Evolutionary conservation across 371 early-diverging fungal genomes (phyloP).

Genomic region (Mucor racemosus): DNA sequence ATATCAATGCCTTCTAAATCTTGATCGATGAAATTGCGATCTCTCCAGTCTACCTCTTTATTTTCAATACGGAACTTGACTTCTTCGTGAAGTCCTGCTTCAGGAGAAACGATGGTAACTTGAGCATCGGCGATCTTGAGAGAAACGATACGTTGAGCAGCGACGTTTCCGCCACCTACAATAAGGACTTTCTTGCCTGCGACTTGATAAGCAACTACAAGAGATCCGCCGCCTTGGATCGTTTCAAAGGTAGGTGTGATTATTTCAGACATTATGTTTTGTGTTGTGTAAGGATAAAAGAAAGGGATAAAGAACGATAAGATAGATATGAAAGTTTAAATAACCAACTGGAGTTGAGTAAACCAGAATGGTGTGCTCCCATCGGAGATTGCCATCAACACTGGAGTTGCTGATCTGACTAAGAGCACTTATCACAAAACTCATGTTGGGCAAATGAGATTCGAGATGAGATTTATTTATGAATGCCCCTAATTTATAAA

Average conservation of each 20-base stretch:
- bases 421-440: no score
- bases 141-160: slow-evolving; percentile 81
- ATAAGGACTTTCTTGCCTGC: slow-evolving; percentile 73
- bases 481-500: no score
- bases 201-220: slow-evolving; percentile 81
- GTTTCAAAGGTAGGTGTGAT: slow-evolving; percentile 17
- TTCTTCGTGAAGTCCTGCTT: slow-evolving; percentile 66
- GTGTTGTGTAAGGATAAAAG: neutral
- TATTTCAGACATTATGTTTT: slow-evolving; percentile 8
- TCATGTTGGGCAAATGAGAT: no score
- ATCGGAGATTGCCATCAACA: neutral
- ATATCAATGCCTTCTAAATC: slow-evolving; percentile 67
- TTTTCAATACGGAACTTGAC: slow-evolving; percentile 63
- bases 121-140: slow-evolving; percentile 81
- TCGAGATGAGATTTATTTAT: no score
- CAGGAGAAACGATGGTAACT: slow-evolving; percentile 75
- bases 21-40: slow-evolving; percentile 60
- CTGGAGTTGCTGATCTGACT: no score
- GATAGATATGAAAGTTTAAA: neutral
- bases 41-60: slow-evolving; percentile 65
- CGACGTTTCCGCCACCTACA: slow-evolving; percentile 84
- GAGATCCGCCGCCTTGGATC: slow-evolving; percentile 77
- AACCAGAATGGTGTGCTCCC: neutral
- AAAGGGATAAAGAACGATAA: no score
- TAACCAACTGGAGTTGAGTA: neutral